Conservation (phyloP, 805 yeast species). For the Zygosaccharomyces siamensis region DNA sequence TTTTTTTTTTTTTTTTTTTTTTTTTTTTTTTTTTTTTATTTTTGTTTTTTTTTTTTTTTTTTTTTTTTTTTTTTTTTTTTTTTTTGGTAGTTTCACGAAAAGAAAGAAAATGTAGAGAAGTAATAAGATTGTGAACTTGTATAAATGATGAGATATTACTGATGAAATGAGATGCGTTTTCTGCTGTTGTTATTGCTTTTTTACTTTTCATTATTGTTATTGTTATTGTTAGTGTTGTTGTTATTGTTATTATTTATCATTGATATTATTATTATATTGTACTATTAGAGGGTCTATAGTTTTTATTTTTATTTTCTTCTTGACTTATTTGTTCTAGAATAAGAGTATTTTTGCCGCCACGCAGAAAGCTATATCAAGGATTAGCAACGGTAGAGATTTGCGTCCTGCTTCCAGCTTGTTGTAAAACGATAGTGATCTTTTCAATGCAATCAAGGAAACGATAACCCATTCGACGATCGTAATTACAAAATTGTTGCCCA, state of each 20-base stretch:
- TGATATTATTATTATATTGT: too few relatives aligned
- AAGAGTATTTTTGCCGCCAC: constrained; percentile 19
- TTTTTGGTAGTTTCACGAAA: neutral
- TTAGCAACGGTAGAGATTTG: constrained; percentile 6
- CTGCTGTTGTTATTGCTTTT: too few relatives aligned
- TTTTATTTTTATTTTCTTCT: constrained; percentile 1
- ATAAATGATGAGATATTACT: neutral
- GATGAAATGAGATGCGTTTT: neutral
- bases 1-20: neutral
- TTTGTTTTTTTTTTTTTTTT: neutral
- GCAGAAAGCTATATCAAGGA: constrained; percentile 21
- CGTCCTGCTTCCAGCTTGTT: constrained; percentile 1
- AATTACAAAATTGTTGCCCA: neutral
- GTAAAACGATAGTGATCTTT: constrained; percentile 10
- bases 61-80: too few relatives aligned
- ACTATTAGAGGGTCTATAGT: too few relatives aligned
- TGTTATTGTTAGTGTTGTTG: too few relatives aligned
- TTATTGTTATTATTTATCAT: too few relatives aligned
- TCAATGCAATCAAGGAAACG: constrained; percentile 11
- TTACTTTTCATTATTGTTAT: too few relatives aligned
- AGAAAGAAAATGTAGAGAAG: neutral
- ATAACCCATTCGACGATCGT: constrained; percentile 11
- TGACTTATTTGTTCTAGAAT: constrained; percentile 7
- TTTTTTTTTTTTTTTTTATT: neutral
- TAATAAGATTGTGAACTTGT: neutral